Evolutionary conservation across 2,329 filamentous ascomycete genomes (phyloP), one percentile per base, ranked within the genome.

Genomic region (Colletotrichum abscissum): DNA sequence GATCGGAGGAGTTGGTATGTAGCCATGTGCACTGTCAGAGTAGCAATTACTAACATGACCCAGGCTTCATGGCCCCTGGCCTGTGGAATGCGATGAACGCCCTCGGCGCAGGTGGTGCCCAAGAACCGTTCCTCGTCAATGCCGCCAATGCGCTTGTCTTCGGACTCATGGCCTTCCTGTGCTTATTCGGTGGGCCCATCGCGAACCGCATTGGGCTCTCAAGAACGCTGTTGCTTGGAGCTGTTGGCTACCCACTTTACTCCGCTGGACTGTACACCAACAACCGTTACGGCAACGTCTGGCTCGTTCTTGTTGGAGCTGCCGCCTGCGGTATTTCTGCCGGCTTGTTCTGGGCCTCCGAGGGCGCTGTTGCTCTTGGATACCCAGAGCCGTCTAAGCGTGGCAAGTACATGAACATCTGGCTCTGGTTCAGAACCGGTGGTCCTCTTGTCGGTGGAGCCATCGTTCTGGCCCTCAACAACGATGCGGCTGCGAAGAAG

Each of bases 21-120:
- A 28, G 4, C 8, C 8, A n/a, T n/a, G 42, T n/a, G 19, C 42
- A n/a, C 28, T 24, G 24, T 62, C n/a, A 16, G 11, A 35, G 19
- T 22, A 12, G 42, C 5, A 11, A 11, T 14, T 7, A 24, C 57
- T 67, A 55, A 67, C 46, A n/a, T 16, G 5, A 6, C 5, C 0
- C 16, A 73, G 70, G 70, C 1, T 89, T 89, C 75, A 80, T 87
- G 46, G 85, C 85, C 0, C 86, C 86, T 0, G 86, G 86, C 0
- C 78, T 90, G 3, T 90, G 88, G 88, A 89, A 88, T 77, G 88
- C 88, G 1, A 88, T 89, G 85, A 89, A 87, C 73, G 81, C 83
- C 1, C 79, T 88, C 5, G 88, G 88, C 19, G 88, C 87, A 1
- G 88, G 88, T 52, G 88, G 88, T 30, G 85, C 85, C 1, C 85